Percentiles rank a stretch among this genome's conserved stretches.
These are phyloP conservation scores for Ascochyta rabiei DNA, from an alignment of 2,329 filamentous ascomycete genomes.

Conservation along the genomic window DNA sequence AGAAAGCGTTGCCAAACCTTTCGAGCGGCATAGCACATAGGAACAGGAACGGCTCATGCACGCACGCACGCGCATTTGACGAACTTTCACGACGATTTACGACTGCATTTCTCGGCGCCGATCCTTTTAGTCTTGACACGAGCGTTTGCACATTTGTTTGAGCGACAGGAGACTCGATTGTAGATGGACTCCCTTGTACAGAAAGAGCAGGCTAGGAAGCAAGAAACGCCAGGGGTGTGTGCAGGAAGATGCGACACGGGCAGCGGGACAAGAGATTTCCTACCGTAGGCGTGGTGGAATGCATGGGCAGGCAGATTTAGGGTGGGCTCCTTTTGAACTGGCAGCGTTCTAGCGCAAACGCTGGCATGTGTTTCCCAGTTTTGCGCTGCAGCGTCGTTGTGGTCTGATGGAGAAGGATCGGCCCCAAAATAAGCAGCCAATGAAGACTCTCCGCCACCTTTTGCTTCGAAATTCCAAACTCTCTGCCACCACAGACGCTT, in stretches of 20 bases:
- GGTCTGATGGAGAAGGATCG: conserved; percentile 4
- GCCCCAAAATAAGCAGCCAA: conserved; percentile 11
- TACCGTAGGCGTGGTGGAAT: neutral
- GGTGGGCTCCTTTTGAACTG: neutral
- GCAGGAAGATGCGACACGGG: neutral
- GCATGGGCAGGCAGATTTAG: neutral
- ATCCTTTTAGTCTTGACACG: conserved; percentile 8
- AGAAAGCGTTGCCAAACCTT: conserved; percentile 4
- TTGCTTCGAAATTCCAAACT: neutral
- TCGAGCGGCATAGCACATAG: conserved; percentile 11
- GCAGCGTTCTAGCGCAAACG: neutral
- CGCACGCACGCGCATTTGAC: conserved; percentile 15
- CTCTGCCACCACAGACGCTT: neutral
- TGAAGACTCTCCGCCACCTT: neutral
- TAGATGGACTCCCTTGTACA: neutral
- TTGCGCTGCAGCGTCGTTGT: neutral
- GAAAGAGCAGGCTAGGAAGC: neutral
- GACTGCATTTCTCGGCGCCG: conserved; percentile 18
- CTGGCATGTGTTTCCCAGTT: conserved; percentile 5
- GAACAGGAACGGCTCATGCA: conserved; percentile 12
- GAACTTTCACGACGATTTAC: conserved; percentile 19
- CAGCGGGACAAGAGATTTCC: neutral
- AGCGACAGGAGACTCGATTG: conserved; percentile 2
- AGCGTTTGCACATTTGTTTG: conserved; percentile 1
- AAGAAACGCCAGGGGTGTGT: neutral